phyloP scores from a whole-genome alignment of 352 stramenopile genomes.

The Phytophthora meadii region DNA sequence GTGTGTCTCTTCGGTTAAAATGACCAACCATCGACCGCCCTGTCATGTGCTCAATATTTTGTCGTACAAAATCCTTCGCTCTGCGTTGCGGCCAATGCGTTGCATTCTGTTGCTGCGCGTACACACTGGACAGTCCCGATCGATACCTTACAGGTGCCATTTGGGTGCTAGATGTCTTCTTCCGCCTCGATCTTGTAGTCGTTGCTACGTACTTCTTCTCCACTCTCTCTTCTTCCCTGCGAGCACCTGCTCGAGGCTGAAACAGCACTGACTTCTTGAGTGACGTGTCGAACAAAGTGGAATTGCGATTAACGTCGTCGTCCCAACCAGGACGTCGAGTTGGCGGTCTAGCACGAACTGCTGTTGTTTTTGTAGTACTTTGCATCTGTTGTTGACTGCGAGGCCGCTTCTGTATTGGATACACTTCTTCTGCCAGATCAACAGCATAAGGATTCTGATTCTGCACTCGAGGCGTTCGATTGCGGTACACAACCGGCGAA shows the following conservation, averaged over 20 bases:
- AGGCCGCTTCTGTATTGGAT: conserved; percentile 3
- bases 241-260: conserved; percentile 49
- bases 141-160: conserved; percentile 16
- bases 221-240: conserved; percentile 29
- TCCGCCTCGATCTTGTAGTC: not conserved
- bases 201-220: conserved; percentile 10
- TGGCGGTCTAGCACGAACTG: not conserved
- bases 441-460: conserved; percentile 11
- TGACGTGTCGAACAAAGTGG: conserved; percentile 54
- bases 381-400: conserved; percentile 3
- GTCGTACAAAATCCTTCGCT: conserved; percentile 62
- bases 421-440: conserved; percentile 10
- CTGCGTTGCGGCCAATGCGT: conserved; percentile 29
- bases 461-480: not conserved
- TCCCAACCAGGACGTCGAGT: conserved; percentile 55
- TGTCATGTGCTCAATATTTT: conserved; percentile 64
- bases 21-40: conserved; percentile 25
- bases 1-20: not conserved
- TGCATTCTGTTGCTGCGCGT: conserved; percentile 26
- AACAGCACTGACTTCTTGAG: conserved; percentile 68
- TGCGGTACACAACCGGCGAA: conserved; percentile 50
- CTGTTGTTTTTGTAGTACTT: not conserved
- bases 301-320: conserved; percentile 33
- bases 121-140: conserved; percentile 40
- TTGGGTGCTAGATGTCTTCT: not conserved